Evolutionary conservation across 2,329 filamentous ascomycete genomes (phyloP), one percentile per base, ranked within the genome.

Genomic region (Cercospora beticola): DNA sequence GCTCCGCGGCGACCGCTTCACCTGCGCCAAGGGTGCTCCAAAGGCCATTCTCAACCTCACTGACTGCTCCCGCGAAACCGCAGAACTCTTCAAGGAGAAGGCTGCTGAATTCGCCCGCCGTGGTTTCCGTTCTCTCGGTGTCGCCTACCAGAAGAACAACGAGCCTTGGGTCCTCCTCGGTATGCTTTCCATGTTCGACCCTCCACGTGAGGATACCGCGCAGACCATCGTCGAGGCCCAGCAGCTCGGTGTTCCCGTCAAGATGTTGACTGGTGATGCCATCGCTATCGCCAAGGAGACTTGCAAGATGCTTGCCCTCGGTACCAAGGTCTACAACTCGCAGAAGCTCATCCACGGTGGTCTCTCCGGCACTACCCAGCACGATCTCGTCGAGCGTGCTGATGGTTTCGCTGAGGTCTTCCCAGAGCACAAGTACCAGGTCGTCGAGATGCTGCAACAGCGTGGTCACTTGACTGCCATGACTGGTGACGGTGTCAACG

Each of bases 241-340:
- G 80, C 86, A 90, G 79, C 89, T 92, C 67, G 90, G 90, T 84
- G 89, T 92, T 36, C 88, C 87, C 73, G 90, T 92, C 74, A 92
- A 92, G 87, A 92, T 92, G 90, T 84, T 92, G 81, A 92, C 90
- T 82, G 90, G 90, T 86, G 90, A 92, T 78, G 90, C 90, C 72
- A 90, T 92, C 75, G 90, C 90, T 75, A 92, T 92, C 73, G 90
- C 90, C 68, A 92, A 92, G 84, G 90, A 92, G 82, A 92, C 90
- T 74, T 92, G 90, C 87, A 91, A 92, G 84, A 92, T 92, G 88
- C 85, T 92, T 79, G 89, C 90, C 73, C 87, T 92, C 68, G 89
- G 89, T 75, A 92, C 90, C 79, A 92, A 92, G 85, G 90, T 93
- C 73, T 92, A 92, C 85, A 91, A 92, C 84, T 92, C 90, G 69